These are phyloP conservation scores for Peronospora tabacina DNA, from an alignment of 352 stramenopile species.

Conservation along the genomic window DNA sequence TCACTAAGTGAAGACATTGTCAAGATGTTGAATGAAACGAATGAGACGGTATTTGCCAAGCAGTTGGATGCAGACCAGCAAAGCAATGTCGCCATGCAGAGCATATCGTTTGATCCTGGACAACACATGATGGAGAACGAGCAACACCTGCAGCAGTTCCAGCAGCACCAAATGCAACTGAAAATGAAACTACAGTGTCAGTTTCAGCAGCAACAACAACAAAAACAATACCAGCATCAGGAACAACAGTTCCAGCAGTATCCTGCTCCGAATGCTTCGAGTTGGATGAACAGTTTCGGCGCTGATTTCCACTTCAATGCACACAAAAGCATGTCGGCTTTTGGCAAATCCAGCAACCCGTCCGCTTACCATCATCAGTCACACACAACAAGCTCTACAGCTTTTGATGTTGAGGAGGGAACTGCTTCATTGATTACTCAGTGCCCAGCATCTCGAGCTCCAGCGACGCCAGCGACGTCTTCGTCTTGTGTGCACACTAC, in stretches of 20 bases:
- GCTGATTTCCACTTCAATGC: conserved; percentile 16
- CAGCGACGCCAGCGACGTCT: neutral
- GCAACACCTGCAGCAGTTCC: neutral
- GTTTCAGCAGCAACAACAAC: conserved; percentile 8
- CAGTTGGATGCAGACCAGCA: conserved; percentile 22
- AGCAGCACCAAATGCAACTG: conserved; percentile 16
- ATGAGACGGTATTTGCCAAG: conserved; percentile 32
- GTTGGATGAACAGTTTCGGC: conserved; percentile 31
- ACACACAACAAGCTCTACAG: conserved; percentile 3
- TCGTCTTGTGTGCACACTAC: conserved; percentile 2
- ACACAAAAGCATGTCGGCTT: conserved; percentile 17
- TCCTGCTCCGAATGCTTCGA: conserved; percentile 11
- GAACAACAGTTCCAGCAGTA: conserved; percentile 38
- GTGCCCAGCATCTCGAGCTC: neutral
- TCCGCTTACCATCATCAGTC: conserved; percentile 6
- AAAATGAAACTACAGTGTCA: conserved; percentile 26
- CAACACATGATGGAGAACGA: conserved; percentile 16
- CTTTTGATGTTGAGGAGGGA: conserved; percentile 27
- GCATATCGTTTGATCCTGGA: conserved; percentile 14
- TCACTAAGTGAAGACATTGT: conserved; percentile 76
- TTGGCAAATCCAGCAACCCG: conserved; percentile 17
- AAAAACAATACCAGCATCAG: conserved; percentile 24
- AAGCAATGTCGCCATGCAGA: conserved; percentile 17
- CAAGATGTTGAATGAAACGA: conserved; percentile 56
- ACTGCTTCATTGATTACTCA: conserved; percentile 37